Evolutionary conservation across 208 protist species (phyloP).

Genomic region (Tritrichomonas musculus): DNA sequence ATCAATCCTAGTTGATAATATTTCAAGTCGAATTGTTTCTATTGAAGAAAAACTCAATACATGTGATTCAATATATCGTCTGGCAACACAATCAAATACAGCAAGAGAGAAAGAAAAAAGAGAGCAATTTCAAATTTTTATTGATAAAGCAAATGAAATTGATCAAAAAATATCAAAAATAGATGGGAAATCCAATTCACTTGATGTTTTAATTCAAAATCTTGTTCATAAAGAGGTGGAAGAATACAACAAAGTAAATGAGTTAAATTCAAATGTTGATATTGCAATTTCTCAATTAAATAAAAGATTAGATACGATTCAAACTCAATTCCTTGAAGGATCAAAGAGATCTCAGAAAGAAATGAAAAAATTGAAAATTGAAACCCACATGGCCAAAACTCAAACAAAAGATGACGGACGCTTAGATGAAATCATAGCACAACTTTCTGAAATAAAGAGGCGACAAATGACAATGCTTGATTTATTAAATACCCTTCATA

Average conservation of each 20-base stretch:
- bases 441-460: slow-evolving; percentile 20
- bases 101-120: neutral
- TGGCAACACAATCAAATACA: neutral
- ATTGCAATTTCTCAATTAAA: neutral
- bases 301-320: neutral
- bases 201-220: neutral
- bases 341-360: neutral
- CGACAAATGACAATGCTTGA: too few relatives aligned
- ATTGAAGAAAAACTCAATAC: slow-evolving; percentile 16
- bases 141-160: neutral
- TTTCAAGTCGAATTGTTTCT: neutral
- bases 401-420: neutral
- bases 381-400: neutral
- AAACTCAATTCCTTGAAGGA: neutral
- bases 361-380: neutral
- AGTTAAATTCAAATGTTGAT: neutral
- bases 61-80: slow-evolving; percentile 5
- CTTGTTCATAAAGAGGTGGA: neutral
- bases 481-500: too few relatives aligned
- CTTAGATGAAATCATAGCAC: neutral
- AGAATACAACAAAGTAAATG: neutral
- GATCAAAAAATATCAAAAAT: neutral
- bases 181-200: neutral
- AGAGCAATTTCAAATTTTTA: neutral
- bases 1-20: neutral